Evolutionary conservation across 352 stramenopile genomes (phyloP).

Genomic region (Globisporangium irregulare): DNA sequence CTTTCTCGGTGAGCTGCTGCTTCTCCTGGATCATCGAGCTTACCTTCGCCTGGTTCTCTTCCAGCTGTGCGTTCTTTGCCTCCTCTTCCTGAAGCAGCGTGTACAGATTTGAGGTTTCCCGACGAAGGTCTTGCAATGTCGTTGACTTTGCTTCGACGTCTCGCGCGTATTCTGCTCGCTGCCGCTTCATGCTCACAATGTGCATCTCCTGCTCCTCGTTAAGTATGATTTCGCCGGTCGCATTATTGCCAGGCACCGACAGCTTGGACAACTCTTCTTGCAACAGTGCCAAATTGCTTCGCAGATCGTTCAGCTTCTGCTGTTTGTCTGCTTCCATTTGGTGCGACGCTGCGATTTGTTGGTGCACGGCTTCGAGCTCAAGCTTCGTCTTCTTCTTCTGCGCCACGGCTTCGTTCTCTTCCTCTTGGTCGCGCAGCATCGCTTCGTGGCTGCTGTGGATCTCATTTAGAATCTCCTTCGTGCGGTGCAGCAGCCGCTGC

Average conservation of each 20-base stretch:
- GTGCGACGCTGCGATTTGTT: constrained; percentile 55
- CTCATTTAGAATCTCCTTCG: constrained; percentile 70
- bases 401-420: constrained; percentile 64
- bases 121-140: constrained; percentile 58
- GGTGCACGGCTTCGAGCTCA: constrained; percentile 65
- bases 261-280: constrained; percentile 66
- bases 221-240: constrained; percentile 39
- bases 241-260: constrained; percentile 30
- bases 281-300: constrained; percentile 56
- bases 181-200: constrained; percentile 68
- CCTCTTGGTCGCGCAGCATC: constrained; percentile 73
- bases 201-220: constrained; percentile 72
- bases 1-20: constrained; percentile 53
- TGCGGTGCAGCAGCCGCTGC: constrained; percentile 59
- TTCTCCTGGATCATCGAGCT: constrained; percentile 57
- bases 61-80: constrained; percentile 51
- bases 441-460: constrained; percentile 74
- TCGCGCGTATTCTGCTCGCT: constrained; percentile 58
- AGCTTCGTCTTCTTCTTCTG: constrained; percentile 73
- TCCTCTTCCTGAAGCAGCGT: constrained; percentile 62
- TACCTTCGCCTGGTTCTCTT: constrained; percentile 46
- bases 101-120: constrained; percentile 67
- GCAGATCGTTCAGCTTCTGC: constrained; percentile 65
- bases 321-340: constrained; percentile 74
- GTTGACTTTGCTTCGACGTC: constrained; percentile 73